Conservation (phyloP, 148 eudicot genomes). For the Spergularia bocconei region DNA sequence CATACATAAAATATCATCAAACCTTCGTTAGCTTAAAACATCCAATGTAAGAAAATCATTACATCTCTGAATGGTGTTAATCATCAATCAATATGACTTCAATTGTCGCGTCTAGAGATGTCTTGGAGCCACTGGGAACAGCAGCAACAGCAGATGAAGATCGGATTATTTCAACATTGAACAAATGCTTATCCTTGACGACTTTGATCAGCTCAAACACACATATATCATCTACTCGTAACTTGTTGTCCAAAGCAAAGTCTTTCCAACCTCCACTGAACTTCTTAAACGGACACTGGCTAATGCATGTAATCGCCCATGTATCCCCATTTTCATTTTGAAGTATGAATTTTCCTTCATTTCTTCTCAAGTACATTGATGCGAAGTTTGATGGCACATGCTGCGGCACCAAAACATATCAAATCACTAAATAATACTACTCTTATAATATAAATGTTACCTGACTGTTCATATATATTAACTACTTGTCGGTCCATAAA, state of each 20-base stretch:
- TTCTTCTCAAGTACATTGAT: background rate
- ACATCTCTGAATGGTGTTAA: too few species aligned
- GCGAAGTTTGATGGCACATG: slow-evolving; percentile 9
- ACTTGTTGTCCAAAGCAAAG: slow-evolving; percentile 2
- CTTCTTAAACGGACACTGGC: background rate
- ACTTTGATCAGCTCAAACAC: slow-evolving; percentile 16
- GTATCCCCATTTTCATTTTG: background rate
- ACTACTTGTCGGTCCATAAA: too few species aligned
- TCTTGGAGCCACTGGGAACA: too few species aligned
- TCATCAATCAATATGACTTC: too few species aligned
- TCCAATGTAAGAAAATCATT: too few species aligned
- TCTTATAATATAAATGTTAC: too few species aligned
- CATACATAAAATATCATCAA: too few species aligned
- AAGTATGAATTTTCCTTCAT: background rate
- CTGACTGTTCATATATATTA: too few species aligned
- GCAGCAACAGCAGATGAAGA: background rate
- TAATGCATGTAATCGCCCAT: background rate
- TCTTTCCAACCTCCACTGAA: slow-evolving; percentile 6
- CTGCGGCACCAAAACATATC: background rate
- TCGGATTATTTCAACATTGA: slow-evolving; percentile 9
- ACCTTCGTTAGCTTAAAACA: too few species aligned
- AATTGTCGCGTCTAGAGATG: too few species aligned
- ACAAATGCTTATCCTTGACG: background rate
- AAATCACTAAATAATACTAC: background rate
- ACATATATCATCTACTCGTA: slow-evolving; percentile 16